Percentiles rank a stretch among this genome's conserved stretches.
phyloP scores from a whole-genome alignment of 352 stramenopile genomes.

The Globisporangium canariense region DNA sequence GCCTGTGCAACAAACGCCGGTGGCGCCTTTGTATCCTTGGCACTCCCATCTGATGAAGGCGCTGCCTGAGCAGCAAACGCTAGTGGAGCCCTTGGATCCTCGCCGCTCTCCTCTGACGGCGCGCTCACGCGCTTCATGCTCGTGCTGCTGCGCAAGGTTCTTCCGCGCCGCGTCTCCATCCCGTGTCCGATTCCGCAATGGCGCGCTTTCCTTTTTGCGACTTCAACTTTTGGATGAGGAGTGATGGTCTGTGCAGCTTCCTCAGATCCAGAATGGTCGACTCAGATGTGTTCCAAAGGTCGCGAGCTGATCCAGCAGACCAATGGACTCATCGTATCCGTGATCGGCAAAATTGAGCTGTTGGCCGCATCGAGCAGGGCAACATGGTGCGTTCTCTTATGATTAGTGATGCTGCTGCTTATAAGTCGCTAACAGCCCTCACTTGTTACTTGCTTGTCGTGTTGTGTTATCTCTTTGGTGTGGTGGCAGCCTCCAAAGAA shows the following conservation, averaged over 20 bases:
- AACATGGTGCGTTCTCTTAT: background rate
- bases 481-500: slow-evolving; percentile 62
- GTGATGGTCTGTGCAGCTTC: background rate
- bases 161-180: slow-evolving; percentile 8
- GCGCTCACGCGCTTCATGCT: background rate
- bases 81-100: background rate
- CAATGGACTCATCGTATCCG: background rate
- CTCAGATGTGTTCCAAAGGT: slow-evolving; percentile 2
- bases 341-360: background rate
- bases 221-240: slow-evolving; percentile 13
- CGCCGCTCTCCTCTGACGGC: background rate
- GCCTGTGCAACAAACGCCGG: too few species aligned
- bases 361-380: background rate
- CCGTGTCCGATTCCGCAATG: slow-evolving; percentile 12
- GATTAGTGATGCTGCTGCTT: background rate
- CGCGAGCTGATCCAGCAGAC: background rate
- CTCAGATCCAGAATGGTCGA: background rate
- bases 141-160: background rate
- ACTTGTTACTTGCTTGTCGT: too few species aligned
- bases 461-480: too few species aligned
- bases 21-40: too few species aligned
- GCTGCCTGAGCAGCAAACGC: background rate
- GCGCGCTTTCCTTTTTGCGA: slow-evolving; percentile 2
- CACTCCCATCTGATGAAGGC: background rate
- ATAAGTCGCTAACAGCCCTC: too few species aligned